phyloP scores from a whole-genome alignment of 495 filamentous ascomycete genomes.

The Patellaria atrata region DNA sequence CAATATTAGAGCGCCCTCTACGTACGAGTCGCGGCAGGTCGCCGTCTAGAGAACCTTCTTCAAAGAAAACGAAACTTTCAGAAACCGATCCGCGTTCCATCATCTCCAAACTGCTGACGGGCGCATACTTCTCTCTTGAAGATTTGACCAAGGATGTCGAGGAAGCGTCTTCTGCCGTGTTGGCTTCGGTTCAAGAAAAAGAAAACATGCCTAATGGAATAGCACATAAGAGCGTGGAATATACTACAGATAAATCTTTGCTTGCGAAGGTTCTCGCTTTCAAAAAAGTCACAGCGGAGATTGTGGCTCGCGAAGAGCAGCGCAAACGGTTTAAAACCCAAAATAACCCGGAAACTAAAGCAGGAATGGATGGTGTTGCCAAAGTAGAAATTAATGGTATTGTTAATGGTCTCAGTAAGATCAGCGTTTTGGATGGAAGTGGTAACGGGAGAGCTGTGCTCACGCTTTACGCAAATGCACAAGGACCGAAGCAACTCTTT shows the following conservation, averaged over 20 bases:
- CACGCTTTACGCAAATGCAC: conserved; percentile 57
- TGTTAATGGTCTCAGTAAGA: no score
- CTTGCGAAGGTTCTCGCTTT: conserved; percentile 11
- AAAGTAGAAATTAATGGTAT: no score
- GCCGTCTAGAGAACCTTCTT: conserved; percentile 17
- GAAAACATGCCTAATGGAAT: background rate
- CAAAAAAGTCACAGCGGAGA: conserved; percentile 6
- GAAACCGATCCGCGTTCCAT: conserved; percentile 7
- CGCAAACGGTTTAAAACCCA: background rate
- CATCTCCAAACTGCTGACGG: conserved; percentile 4
- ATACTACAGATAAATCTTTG: conserved; percentile 7
- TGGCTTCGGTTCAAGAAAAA: conserved; percentile 2
- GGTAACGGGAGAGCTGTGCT: conserved; percentile 38
- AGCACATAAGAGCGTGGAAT: background rate
- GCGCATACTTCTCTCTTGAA: conserved; percentile 14
- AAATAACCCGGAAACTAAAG: no score
- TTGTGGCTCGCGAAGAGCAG: conserved; percentile 8
- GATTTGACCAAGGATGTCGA: conserved; percentile 18
- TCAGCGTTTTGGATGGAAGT: background rate
- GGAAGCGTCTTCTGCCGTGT: conserved; percentile 4
- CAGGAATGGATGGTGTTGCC: no score
- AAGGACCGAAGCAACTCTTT: conserved; percentile 62
- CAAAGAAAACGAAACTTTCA: conserved; percentile 25
- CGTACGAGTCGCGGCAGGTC: conserved; percentile 4
- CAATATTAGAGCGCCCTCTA: conserved; percentile 20